Evolutionary conservation across 1,139 yeast genomes (phyloP), one percentile per base, ranked within the genome.

Genomic region (Nematodospora anomalae): DNA sequence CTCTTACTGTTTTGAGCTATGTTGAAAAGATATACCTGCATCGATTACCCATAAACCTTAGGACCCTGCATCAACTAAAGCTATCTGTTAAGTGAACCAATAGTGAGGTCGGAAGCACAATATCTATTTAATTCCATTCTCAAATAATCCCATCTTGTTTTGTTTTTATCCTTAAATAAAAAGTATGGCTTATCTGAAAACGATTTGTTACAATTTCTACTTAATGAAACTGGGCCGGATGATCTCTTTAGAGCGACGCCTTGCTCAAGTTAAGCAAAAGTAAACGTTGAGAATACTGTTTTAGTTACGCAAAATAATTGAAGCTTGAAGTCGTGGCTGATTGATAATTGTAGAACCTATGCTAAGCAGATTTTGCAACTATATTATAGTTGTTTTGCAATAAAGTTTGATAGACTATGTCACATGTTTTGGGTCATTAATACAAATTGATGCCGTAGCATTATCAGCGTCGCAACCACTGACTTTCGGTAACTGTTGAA

Each of bases 1-100:
- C 20, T 12, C 13, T 36, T 24, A 20, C 43, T 31, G 18, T 25
- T n/a, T 10, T 13, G 22, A 16, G 18, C 26, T 22, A 10, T 33
- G 39, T 27, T 31, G 18, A 38, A 63, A 58, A 8, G 12, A 14
- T 31, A 53, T 51, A 30, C 48, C 47, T 12, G 38, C 32, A 9
- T 50, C 45, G 45, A 54, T 45, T 26, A 64, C 57, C 69, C 69
- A 64, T 43, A 64, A 55, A 41, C 63, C 69, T 22, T 64, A 57
- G 7, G 64, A 57, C 4, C 68, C 69, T 26, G 69, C 62, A 27
- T 43, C 49, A 16, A 43, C 32, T 12, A 38, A 26, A 16, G 40
- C 42, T n/a, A n/a, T n/a, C n/a, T n/a, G n/a, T n/a, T n/a, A n/a
- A n/a, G n/a, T 5, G 41, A 34, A 21, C 45, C 45, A 30, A 41